A percentile compares a stretch with the other conserved stretches of the same genome.
Evolutionary conservation across 768 basidiomycete genomes (phyloP).

Genomic region (Rossbeevera mucosa): DNA sequence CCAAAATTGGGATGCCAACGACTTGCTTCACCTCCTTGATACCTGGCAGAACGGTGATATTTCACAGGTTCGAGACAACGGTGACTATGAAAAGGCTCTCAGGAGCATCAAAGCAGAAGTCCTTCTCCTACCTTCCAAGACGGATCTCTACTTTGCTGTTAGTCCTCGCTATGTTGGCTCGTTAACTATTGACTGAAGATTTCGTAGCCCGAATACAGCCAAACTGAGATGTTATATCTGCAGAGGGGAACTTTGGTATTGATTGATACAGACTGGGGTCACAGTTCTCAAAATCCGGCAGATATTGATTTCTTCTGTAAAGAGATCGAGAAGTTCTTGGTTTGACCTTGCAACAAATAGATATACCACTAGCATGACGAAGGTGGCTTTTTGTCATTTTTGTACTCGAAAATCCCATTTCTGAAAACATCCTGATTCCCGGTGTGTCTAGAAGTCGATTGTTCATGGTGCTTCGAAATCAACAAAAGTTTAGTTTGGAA

Average conservation of each 20-base stretch:
- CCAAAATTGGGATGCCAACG: conserved; percentile 49
- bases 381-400: too few relatives aligned
- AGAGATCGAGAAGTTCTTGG: conserved; percentile 13
- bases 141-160: conserved; percentile 55
- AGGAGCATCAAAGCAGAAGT: conserved; percentile 45
- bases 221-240: conserved; percentile 40
- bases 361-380: too few relatives aligned
- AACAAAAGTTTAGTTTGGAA: not conserved
- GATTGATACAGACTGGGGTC: conserved; percentile 34
- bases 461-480: not conserved
- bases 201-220: conserved; percentile 48
- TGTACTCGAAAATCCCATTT: too few relatives aligned
- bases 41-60: conserved; percentile 51
- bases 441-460: not conserved
- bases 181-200: not conserved
- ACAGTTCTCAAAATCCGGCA: conserved; percentile 6
- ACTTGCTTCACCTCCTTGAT: conserved; percentile 44
- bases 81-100: conserved; percentile 39
- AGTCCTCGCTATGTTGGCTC: not conserved
- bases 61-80: conserved; percentile 40
- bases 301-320: conserved; percentile 9
- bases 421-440: too few relatives aligned
- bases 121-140: conserved; percentile 53
- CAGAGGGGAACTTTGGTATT: conserved; percentile 40
- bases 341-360: not conserved